phyloP scores from a whole-genome alignment of 2,329 filamentous ascomycete genomes.

The Alternaria consortialis region DNA sequence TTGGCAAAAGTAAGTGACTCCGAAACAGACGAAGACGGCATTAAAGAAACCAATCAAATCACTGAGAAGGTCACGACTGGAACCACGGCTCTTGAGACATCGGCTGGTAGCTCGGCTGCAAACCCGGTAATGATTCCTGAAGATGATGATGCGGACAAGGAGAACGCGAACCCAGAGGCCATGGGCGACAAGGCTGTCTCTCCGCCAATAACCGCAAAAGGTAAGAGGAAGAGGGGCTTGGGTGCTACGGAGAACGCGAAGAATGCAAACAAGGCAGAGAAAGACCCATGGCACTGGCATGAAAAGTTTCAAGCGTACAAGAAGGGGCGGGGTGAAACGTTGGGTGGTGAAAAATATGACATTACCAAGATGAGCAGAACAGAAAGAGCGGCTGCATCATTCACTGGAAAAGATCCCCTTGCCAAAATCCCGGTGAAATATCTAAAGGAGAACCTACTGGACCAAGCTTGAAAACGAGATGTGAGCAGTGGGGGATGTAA shows the following conservation, averaged over 20 bases:
- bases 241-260: not conserved
- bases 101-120: not conserved
- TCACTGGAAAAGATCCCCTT: conserved; percentile 25
- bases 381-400: conserved; percentile 20
- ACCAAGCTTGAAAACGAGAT: conserved; percentile 1
- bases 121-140: conserved; percentile 2
- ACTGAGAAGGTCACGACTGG: not conserved
- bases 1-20: conserved; percentile 11
- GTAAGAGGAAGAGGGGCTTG: conserved; percentile 9
- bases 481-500: not conserved
- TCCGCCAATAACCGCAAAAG: not conserved
- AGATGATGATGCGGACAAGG: conserved; percentile 18
- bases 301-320: conserved; percentile 20
- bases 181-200: not conserved
- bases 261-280: not conserved
- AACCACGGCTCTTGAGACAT: not conserved
- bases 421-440: conserved; percentile 12
- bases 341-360: conserved; percentile 28
- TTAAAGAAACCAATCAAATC: not conserved
- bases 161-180: not conserved
- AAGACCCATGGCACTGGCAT: conserved; percentile 28
- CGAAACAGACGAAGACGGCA: not conserved
- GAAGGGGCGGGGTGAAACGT: not conserved
- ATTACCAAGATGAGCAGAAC: conserved; percentile 30
- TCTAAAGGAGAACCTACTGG: conserved; percentile 17